Evolutionary conservation across 306 rosid species (phyloP).

Genomic region (Sicyos baderoa): DNA sequence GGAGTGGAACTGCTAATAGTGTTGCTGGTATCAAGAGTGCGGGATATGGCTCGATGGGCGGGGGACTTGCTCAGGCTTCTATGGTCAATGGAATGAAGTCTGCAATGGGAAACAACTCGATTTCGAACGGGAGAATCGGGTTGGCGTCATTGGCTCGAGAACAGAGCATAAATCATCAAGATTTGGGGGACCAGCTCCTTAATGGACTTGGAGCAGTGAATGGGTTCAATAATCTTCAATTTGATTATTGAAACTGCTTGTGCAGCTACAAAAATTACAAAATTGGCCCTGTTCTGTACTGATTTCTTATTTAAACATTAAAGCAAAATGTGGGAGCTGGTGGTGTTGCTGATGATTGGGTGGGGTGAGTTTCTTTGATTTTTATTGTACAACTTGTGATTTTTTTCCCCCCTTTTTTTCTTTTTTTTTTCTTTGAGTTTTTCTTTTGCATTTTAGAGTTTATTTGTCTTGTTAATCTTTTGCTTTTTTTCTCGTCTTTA

Average conservation of each 20-base stretch:
- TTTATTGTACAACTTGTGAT: constrained; percentile 36
- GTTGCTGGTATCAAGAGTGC: not conserved
- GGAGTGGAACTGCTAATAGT: constrained; percentile 35
- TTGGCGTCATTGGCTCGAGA: constrained; percentile 66
- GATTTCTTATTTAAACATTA: constrained; percentile 15
- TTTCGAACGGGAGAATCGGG: constrained; percentile 81
- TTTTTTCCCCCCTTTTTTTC: not conserved
- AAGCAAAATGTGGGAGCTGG: constrained; percentile 65
- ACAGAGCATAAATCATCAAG: constrained; percentile 60
- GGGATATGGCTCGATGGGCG: constrained; percentile 33
- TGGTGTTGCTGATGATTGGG: constrained; percentile 16
- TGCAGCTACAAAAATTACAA: not conserved
- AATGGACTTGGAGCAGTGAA: constrained; percentile 14
- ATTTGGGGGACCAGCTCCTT: constrained; percentile 71
- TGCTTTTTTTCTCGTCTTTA: not conserved
- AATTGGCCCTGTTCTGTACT: constrained; percentile 7
- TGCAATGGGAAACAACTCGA: constrained; percentile 59
- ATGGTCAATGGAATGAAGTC: constrained; percentile 73
- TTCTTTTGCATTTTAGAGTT: constrained; percentile 2
- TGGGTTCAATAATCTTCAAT: constrained; percentile 70
- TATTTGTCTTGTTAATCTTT: not conserved
- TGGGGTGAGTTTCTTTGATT: constrained; percentile 29
- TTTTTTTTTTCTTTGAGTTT: not conserved
- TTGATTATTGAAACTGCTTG: constrained; percentile 35
- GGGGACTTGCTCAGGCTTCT: constrained; percentile 48